A percentile compares a stretch with the other conserved stretches of the same genome.
phyloP scores from a whole-genome alignment of 352 stramenopile genomes.

The Elongisporangium anandrum region DNA sequence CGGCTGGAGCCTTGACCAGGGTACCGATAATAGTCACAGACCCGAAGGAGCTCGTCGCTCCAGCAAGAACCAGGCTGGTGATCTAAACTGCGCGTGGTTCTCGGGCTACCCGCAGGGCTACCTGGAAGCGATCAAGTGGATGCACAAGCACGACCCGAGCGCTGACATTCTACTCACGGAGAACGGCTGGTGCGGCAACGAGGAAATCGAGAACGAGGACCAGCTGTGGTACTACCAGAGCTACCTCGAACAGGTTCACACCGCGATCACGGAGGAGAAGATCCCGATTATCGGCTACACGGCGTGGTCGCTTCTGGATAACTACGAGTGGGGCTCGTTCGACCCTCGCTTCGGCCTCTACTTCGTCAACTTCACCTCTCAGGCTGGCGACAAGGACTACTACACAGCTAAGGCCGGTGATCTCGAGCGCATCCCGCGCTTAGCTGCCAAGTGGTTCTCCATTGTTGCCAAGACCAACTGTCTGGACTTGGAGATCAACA shows the following conservation, averaged over 20 bases:
- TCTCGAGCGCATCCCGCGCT: constrained; percentile 36
- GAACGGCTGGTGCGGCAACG: no score
- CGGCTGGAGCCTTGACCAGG: constrained; percentile 38
- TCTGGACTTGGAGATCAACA: constrained; percentile 19
- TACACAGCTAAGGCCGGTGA: constrained; percentile 17
- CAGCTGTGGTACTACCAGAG: constrained; percentile 15
- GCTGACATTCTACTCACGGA: no score
- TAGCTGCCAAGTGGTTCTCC: constrained; percentile 46
- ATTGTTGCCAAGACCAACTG: constrained; percentile 50
- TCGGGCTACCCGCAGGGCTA: constrained; percentile 34
- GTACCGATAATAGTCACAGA: constrained; percentile 39
- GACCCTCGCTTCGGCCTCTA: no score
- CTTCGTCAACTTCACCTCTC: constrained; percentile 50
- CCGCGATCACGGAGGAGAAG: constrained; percentile 4
- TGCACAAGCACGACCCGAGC: constrained; percentile 29
- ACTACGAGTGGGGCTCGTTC: no score
- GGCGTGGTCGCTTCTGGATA: constrained; percentile 84
- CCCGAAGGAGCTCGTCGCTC: no score
- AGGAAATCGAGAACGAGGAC: no score
- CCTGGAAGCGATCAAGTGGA: constrained; percentile 29
- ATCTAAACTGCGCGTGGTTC: constrained; percentile 15
- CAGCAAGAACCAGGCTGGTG: constrained; percentile 8
- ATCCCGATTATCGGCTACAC: constrained; percentile 63
- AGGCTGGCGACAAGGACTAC: constrained; percentile 24
- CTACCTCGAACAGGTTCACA: constrained; percentile 12